Conservation (phyloP, 2,329 filamentous ascomycete genomes). For the Verticillium isaacii region DNA sequence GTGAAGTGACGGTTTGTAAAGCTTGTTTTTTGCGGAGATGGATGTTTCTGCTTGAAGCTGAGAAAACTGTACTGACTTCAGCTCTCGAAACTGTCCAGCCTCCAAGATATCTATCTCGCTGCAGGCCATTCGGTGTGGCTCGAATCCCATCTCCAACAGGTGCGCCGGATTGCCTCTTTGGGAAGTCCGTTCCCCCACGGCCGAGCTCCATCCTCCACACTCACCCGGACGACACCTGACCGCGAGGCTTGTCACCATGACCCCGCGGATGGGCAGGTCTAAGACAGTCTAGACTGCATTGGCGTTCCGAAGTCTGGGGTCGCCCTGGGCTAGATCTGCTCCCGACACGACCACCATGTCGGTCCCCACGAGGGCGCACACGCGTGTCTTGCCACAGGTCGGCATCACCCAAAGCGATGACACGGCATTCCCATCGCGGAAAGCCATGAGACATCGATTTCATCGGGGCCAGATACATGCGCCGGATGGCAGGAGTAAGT, state of each 20-base stretch:
- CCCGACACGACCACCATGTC: background rate
- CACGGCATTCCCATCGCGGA: background rate
- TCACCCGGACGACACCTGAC: background rate
- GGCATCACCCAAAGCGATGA: background rate
- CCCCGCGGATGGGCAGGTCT: background rate
- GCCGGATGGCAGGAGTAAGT: background rate
- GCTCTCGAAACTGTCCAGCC: background rate
- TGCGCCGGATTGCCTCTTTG: conserved; percentile 7
- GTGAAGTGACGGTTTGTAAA: background rate
- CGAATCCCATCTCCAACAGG: background rate
- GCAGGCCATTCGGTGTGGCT: background rate
- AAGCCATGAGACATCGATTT: background rate
- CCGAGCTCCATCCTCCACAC: background rate
- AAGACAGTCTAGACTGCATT: background rate
- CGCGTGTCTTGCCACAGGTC: background rate
- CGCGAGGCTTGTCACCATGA: background rate
- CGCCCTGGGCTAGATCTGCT: background rate
- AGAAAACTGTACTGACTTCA: background rate
- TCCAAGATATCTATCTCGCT: background rate
- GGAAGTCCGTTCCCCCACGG: conserved; percentile 4
- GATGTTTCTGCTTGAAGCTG: background rate
- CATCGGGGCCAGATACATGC: background rate
- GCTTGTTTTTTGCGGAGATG: background rate
- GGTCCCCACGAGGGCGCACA: background rate
- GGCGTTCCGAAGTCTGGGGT: background rate